phyloP scores from a whole-genome alignment of 768 basidiomycete genomes.

The Hygrophorus russula region DNA sequence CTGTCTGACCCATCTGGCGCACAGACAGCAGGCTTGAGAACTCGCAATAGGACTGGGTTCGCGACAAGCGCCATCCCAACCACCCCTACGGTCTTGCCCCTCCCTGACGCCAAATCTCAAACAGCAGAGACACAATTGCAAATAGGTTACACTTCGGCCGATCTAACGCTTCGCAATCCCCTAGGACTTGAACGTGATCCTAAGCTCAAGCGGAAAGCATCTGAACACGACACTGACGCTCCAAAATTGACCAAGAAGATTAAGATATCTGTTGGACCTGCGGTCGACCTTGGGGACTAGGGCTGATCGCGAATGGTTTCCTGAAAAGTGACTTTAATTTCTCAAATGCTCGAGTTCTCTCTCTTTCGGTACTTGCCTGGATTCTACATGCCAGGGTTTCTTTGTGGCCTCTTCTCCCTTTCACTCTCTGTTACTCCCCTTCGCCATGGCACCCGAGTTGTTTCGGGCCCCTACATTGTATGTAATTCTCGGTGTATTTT shows the following conservation, averaged over 20 bases:
- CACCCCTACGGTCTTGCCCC: conserved; percentile 4
- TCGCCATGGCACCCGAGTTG: no score
- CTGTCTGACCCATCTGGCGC: conserved; percentile 23
- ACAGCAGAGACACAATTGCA: conserved; percentile 26
- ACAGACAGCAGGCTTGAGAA: conserved; percentile 7
- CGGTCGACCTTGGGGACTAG: conserved; percentile 68
- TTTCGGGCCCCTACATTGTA: no score
- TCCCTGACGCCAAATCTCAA: conserved; percentile 16
- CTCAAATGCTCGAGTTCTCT: not conserved
- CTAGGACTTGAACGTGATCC: not conserved
- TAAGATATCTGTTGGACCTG: conserved; percentile 61
- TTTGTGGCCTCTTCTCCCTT: no score
- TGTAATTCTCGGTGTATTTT: no score
- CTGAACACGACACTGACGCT: conserved; percentile 24
- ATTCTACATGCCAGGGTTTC: no score
- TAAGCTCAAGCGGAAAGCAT: conserved; percentile 12
- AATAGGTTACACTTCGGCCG: conserved; percentile 9
- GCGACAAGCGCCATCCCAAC: conserved; percentile 2
- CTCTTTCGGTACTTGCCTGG: no score
- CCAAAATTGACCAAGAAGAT: conserved; percentile 40
- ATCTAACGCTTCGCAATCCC: not conserved
- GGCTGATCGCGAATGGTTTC: no score
- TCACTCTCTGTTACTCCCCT: no score
- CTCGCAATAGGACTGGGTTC: conserved; percentile 7
- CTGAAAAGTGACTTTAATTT: not conserved